phyloP scores from a whole-genome alignment of 805 yeast genomes.

The Saccharomycopsis sp. region DNA sequence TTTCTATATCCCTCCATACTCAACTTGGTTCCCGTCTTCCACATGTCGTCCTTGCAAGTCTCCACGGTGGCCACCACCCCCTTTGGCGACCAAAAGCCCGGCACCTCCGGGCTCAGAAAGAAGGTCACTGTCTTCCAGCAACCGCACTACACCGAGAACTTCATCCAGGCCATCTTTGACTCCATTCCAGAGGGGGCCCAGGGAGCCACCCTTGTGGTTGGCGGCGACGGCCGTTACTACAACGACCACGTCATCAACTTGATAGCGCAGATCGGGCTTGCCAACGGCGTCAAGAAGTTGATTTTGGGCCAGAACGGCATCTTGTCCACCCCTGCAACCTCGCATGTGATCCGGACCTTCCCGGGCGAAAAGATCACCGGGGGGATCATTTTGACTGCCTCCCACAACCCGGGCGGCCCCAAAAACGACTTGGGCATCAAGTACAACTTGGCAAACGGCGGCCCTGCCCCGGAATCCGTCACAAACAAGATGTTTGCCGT shows the following conservation, averaged over 20 bases:
- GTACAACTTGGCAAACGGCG: constrained; percentile 92
- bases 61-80: constrained; percentile 55
- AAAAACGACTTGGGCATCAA: constrained; percentile 88
- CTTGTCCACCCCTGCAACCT: constrained; percentile 92
- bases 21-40: background rate
- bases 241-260: constrained; percentile 74
- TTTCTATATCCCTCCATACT: background rate
- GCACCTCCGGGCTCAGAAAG: constrained; percentile 94
- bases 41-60: constrained; percentile 26
- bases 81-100: constrained; percentile 90
- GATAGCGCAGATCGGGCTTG: constrained; percentile 81
- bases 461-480: constrained; percentile 95
- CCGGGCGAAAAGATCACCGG: constrained; percentile 60
- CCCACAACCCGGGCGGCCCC: constrained; percentile 98
- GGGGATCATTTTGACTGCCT: constrained; percentile 92
- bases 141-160: constrained; percentile 82
- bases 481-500: constrained; percentile 79
- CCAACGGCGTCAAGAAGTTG: constrained; percentile 80
- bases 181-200: constrained; percentile 86
- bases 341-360: constrained; percentile 78
- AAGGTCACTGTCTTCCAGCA: constrained; percentile 80
- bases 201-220: constrained; percentile 75
- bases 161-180: constrained; percentile 76
- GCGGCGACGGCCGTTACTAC: constrained; percentile 96
- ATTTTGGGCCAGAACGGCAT: constrained; percentile 86